Evolutionary conservation across 1,284 basidiomycete species (phyloP).

Genomic region (Pterula multifida): DNA sequence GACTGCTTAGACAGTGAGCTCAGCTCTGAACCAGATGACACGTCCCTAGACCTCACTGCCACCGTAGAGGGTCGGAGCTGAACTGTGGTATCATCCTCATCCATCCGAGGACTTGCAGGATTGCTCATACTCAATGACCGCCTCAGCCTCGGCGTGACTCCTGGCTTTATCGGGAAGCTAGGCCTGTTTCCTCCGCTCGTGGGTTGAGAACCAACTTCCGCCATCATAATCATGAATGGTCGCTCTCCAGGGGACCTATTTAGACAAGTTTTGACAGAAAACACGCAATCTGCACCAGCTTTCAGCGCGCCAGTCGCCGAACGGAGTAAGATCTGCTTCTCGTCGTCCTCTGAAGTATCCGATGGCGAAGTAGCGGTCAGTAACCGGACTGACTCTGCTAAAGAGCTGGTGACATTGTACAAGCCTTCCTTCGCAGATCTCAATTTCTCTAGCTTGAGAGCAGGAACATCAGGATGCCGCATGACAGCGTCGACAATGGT

Average conservation of each 20-base stretch:
- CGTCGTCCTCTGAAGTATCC: slow-evolving; percentile 63
- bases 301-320: slow-evolving; percentile 82
- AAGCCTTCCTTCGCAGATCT: slow-evolving; percentile 69
- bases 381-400: slow-evolving; percentile 81
- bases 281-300: slow-evolving; percentile 80
- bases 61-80: slow-evolving; percentile 28
- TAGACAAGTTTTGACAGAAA: slow-evolving; percentile 70
- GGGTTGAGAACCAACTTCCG: slow-evolving; percentile 31
- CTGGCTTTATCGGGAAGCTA: slow-evolving; percentile 19
- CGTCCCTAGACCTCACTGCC: slow-evolving; percentile 11
- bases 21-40: slow-evolving; percentile 28
- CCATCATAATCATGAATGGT: slow-evolving; percentile 54
- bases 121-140: slow-evolving; percentile 22
- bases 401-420: slow-evolving; percentile 75
- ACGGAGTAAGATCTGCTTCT: slow-evolving; percentile 65
- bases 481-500: slow-evolving; percentile 88
- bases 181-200: slow-evolving; percentile 7
- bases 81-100: slow-evolving; percentile 43
- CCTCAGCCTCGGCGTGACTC: slow-evolving; percentile 21
- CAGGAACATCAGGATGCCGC: slow-evolving; percentile 50
- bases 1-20: slow-evolving; percentile 30
- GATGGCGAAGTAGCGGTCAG: slow-evolving; percentile 42
- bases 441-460: slow-evolving; percentile 45
- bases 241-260: slow-evolving; percentile 47
- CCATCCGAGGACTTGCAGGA: slow-evolving; percentile 14